These are phyloP conservation scores for Fusarium nisikadoi DNA, from an alignment of 2,329 filamentous ascomycete species.

Conservation along the genomic window DNA sequence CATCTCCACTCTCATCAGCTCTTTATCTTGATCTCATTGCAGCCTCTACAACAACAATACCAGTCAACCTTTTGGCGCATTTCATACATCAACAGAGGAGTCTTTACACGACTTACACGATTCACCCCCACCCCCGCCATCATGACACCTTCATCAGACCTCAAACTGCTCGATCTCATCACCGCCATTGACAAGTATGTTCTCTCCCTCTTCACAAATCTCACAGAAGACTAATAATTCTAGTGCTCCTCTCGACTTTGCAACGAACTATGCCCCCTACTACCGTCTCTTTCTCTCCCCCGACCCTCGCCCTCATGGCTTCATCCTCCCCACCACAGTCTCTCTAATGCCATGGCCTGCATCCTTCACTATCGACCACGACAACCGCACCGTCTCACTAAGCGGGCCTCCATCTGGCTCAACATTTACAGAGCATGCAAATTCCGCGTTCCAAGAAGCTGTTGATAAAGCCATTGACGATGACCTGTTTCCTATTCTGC, in stretches of 20 bases:
- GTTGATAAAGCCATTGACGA: conserved; percentile 52
- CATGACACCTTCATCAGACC: conserved; percentile 32
- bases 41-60: background rate
- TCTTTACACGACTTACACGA: background rate
- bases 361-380: conserved; percentile 51
- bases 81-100: background rate
- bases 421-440: conserved; percentile 48
- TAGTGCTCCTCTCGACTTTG: conserved; percentile 61
- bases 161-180: conserved; percentile 52
- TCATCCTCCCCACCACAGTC: conserved; percentile 59
- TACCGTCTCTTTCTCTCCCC: conserved; percentile 59
- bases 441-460: conserved; percentile 52
- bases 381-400: conserved; percentile 48
- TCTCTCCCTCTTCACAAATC: background rate
- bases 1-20: conserved; percentile 19
- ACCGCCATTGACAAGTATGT: conserved; percentile 56
- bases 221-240: background rate
- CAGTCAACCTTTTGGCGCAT: background rate
- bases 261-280: conserved; percentile 50
- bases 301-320: conserved; percentile 61
- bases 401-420: conserved; percentile 35
- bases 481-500: conserved; percentile 53
- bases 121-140: background rate
- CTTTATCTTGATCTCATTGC: background rate
- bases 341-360: conserved; percentile 59